Base-by-base conservation (phyloP, 805 yeast genomes). In the Saccharomycopsis lassenensis region DNA sequence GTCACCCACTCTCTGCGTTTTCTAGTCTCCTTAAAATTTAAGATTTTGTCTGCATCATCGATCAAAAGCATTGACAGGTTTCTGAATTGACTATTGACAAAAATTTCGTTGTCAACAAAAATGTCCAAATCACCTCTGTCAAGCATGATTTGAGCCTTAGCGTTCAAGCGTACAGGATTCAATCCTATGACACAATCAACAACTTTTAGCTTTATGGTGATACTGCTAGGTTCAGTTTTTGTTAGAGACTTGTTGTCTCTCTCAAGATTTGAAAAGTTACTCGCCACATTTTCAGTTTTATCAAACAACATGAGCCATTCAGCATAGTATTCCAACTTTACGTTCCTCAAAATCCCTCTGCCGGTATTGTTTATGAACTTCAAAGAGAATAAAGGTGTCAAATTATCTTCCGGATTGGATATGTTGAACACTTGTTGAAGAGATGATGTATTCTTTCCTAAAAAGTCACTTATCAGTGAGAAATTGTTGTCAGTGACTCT, bases 151-250 rank as follows among this genome's bases (percentile, higher is more conserved):
- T 63, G 54, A 0, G 75, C 66, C 41, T 74, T 74, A n/a, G 79
- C 64, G 0, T 49, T 46, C 12, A 84, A 51, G 36, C 77, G 55
- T 6, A 72, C 71, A 0, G 95, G 94, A 19, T 62, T 67, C 18
- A 84, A 49, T 0, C 81, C 81, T 23, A 84, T 41, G 0, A 71
- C 61, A 40, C 78, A 69, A 40, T 80, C 80, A 8, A 65, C 50
- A 17, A 73, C 49, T 1, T 38, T 24, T 10, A 58, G 37, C 32
- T 49, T 56, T 39, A 23, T n/a, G 36, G 33, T 16, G 31, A 23
- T 7, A 34, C 24, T 7, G 12, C 22, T 29, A 11, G 31, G 24
- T n/a, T 19, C 31, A 21, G 20, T 11, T n/a, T n/a, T n/a, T n/a
- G n/a, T n/a, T n/a, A n/a, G n/a, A n/a, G n/a, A n/a, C n/a, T n/a